A percentile compares a stretch with the other conserved stretches of the same genome.
Evolutionary conservation across 768 basidiomycete genomes (phyloP).

Genomic region (Hebeloma cylindrosporum): DNA sequence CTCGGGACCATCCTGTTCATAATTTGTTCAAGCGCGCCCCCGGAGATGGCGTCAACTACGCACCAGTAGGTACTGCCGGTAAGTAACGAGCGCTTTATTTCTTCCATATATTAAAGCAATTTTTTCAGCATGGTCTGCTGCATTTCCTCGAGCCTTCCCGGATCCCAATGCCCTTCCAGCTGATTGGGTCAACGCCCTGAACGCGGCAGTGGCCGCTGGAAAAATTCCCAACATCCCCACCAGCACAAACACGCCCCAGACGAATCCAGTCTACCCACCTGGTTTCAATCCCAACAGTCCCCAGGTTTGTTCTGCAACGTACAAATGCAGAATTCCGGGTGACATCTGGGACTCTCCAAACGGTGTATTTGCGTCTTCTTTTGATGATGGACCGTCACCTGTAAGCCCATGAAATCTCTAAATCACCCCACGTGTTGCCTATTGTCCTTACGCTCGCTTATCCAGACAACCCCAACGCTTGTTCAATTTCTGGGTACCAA

Average conservation of each 20-base stretch:
- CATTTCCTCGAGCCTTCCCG: slow-evolving; percentile 55
- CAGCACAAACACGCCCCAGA: slow-evolving; percentile 37
- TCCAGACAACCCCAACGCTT: slow-evolving; percentile 45
- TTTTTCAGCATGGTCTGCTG: slow-evolving; percentile 55
- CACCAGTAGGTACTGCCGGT: slow-evolving; percentile 63
- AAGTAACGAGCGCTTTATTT: slow-evolving; percentile 16
- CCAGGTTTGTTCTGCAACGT: slow-evolving; percentile 74
- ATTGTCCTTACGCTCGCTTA: background rate
- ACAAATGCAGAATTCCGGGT: slow-evolving; percentile 58
- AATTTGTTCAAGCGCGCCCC: slow-evolving; percentile 59
- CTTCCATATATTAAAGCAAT: background rate
- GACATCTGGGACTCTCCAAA: slow-evolving; percentile 79
- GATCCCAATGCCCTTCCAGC: slow-evolving; percentile 54
- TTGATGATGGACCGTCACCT: slow-evolving; percentile 79
- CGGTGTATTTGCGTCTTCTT: slow-evolving; percentile 63
- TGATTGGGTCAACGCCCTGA: slow-evolving; percentile 72
- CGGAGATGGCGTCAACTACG: slow-evolving; percentile 49
- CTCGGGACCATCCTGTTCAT: slow-evolving; percentile 57
- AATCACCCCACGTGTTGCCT: background rate
- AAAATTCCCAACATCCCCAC: slow-evolving; percentile 70
- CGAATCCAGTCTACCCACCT: slow-evolving; percentile 45
- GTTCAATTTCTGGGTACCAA: slow-evolving; percentile 68
- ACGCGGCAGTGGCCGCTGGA: slow-evolving; percentile 62
- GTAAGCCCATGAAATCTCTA: slow-evolving; percentile 27
- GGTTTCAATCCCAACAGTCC: slow-evolving; percentile 45